A percentile compares a stretch with the other conserved stretches of the same genome.
phyloP scores from a whole-genome alignment of 768 basidiomycete species.

The Tricholoma hemisulphureum region DNA sequence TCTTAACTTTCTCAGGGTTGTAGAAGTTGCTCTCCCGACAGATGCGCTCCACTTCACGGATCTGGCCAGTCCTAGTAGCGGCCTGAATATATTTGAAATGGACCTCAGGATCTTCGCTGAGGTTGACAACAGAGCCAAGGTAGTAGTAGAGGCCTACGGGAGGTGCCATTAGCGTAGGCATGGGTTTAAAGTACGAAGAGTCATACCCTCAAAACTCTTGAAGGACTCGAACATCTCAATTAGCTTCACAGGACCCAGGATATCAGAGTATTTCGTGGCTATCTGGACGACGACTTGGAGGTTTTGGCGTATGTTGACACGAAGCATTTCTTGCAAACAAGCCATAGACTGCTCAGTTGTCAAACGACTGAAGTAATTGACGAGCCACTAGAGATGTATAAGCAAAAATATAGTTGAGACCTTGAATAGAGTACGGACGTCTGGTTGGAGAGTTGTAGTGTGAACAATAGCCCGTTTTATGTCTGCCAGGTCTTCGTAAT shows the following conservation, averaged over 20 bases:
- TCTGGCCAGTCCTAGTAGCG: conserved; percentile 95
- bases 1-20: conserved; percentile 99
- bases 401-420: conserved; percentile 4
- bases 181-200: neutral
- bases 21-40: conserved; percentile 96
- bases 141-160: conserved; percentile 89
- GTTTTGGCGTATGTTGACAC: conserved; percentile 96
- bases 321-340: conserved; percentile 96
- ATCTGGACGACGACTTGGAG: conserved; percentile 95
- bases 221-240: conserved; percentile 98
- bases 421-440: conserved; percentile 47
- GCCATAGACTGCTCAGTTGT: conserved; percentile 97
- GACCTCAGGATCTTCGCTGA: conserved; percentile 94
- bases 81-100: conserved; percentile 99
- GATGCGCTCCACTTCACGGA: conserved; percentile 98
- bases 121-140: conserved; percentile 95
- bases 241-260: conserved; percentile 93
- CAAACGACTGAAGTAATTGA: conserved; percentile 93
- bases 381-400: conserved; percentile 70
- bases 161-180: neutral
- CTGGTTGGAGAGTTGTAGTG: conserved; percentile 76
- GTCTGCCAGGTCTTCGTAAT: conserved; percentile 97
- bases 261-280: conserved; percentile 98
- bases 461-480: conserved; percentile 99
- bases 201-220: conserved; percentile 91